phyloP scores from a whole-genome alignment of 1,284 basidiomycete species.

The Naganishia albida region DNA sequence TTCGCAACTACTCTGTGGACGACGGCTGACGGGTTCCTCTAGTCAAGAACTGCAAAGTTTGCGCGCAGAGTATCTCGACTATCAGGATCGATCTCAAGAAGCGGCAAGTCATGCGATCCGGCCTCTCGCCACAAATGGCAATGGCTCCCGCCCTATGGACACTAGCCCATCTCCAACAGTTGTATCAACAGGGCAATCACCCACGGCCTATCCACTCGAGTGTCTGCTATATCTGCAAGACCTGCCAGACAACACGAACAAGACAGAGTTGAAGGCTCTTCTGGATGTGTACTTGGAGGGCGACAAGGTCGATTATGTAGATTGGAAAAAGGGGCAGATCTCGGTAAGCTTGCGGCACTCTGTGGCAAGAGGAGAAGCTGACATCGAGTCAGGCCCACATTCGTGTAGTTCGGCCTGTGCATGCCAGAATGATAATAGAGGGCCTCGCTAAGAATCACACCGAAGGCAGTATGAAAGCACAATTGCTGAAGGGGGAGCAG shows the following conservation, averaged over 20 bases:
- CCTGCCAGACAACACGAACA: conserved; percentile 34
- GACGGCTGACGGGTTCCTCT: not conserved
- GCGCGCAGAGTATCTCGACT: conserved; percentile 13
- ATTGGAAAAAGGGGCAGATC: conserved; percentile 36
- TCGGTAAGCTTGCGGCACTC: conserved; percentile 13
- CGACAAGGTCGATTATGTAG: conserved; percentile 33
- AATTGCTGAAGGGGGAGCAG: conserved; percentile 28
- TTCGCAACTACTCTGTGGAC: no score
- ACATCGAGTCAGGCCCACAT: conserved; percentile 27
- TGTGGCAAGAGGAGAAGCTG: not conserved
- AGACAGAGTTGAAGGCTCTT: conserved; percentile 31
- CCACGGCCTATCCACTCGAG: conserved; percentile 23
- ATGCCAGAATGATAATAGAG: conserved; percentile 14
- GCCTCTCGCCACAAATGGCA: not conserved
- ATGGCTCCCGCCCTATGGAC: not conserved
- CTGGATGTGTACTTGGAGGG: conserved; percentile 23
- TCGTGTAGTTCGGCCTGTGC: conserved; percentile 21
- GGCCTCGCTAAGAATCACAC: not conserved
- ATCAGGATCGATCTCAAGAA: not conserved
- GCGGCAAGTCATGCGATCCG: not conserved
- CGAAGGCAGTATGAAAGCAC: conserved; percentile 15
- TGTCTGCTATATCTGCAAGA: conserved; percentile 31
- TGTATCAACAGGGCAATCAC: not conserved
- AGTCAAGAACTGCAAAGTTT: conserved; percentile 6
- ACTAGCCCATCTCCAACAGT: not conserved